Conservation (phyloP, 2,329 filamentous ascomycete species). For the Ophiostoma triangulosporum region DNA sequence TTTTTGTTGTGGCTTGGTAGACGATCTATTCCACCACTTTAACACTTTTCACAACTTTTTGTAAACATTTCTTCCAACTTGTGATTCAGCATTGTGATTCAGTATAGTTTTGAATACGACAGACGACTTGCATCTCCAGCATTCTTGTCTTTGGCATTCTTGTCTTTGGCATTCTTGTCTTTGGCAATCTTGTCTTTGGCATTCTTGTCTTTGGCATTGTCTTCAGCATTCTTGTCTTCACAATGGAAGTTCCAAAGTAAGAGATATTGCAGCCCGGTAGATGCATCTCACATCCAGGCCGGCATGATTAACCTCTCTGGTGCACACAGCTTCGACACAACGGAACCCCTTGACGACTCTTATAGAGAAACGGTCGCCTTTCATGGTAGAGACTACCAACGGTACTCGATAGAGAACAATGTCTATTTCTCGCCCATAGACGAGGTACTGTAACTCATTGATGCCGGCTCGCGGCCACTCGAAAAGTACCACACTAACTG, state of each 20-base stretch:
- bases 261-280: not conserved
- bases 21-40: not conserved
- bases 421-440: constrained; percentile 58
- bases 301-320: not conserved
- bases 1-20: not conserved
- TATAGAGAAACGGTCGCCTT: constrained; percentile 46
- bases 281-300: not conserved
- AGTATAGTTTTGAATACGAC: no score
- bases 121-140: no score
- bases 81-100: no score
- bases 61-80: not conserved
- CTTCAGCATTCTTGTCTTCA: not conserved
- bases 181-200: no score
- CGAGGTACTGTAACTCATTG: constrained; percentile 36
- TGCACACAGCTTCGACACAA: constrained; percentile 31
- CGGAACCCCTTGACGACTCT: constrained; percentile 40
- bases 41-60: not conserved
- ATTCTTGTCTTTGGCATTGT: no score
- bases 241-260: not conserved
- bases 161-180: no score
- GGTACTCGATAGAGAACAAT: constrained; percentile 48
- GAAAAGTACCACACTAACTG: not conserved
- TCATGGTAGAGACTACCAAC: constrained; percentile 53
- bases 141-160: no score
- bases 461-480: not conserved